Percentiles rank a stretch among this genome's conserved stretches.
phyloP scores from a whole-genome alignment of 495 filamentous ascomycete species.

The Daldinia bambusicola region DNA sequence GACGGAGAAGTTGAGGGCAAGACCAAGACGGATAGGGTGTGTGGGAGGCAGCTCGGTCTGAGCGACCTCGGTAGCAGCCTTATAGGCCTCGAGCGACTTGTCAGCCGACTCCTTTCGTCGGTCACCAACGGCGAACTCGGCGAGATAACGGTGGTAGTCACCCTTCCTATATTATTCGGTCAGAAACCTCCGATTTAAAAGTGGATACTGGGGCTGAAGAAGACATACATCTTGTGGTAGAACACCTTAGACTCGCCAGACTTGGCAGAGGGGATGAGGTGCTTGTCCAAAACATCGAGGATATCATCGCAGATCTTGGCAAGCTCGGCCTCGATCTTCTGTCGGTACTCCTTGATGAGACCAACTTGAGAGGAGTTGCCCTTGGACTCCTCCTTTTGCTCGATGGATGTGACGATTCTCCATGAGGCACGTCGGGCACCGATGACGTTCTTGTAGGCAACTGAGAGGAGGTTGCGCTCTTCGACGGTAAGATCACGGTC shows the following conservation, averaged over 20 bases:
- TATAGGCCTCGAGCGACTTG: constrained; percentile 98
- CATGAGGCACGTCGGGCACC: constrained; percentile 98
- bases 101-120: constrained; percentile 97
- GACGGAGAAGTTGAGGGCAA: constrained; percentile 99
- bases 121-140: constrained; percentile 97
- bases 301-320: constrained; percentile 99
- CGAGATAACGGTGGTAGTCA: constrained; percentile 99
- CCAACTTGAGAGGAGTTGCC: constrained; percentile 92
- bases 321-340: constrained; percentile 98
- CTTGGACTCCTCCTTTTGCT: constrained; percentile 99
- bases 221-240: constrained; percentile 98
- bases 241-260: constrained; percentile 99
- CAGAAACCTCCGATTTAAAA: constrained; percentile 27
- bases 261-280: constrained; percentile 96
- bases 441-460: constrained; percentile 99
- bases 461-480: constrained; percentile 98
- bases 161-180: constrained; percentile 80
- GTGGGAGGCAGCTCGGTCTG: constrained; percentile 98
- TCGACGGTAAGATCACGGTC: constrained; percentile 98
- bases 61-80: constrained; percentile 96
- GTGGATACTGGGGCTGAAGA: too few relatives aligned
- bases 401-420: constrained; percentile 99
- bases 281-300: constrained; percentile 93
- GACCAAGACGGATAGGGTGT: constrained; percentile 97
- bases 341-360: constrained; percentile 98